Base-by-base conservation (phyloP, 257 asterid species). In the Jasminum sambac region DNA sequence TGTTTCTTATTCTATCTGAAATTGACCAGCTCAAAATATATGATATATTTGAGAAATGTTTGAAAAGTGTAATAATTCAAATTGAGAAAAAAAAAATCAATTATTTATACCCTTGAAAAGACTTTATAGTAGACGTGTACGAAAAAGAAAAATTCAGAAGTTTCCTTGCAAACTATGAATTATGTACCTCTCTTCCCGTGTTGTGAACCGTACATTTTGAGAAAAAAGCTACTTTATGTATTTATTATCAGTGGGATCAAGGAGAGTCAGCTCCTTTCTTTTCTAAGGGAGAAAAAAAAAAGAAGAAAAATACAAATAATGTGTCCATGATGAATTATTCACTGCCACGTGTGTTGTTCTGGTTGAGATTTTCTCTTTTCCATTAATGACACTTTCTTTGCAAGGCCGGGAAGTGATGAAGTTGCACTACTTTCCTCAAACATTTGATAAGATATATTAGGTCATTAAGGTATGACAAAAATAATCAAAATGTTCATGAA, bases 211-310 rank as follows among this genome's bases (percentile, higher is more conserved):
- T 43, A 41, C 72, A 73, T 52, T 19, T 63, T 17, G 63, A 11
- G 26, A 68, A 59, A 71, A 79, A 73, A 58, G 50, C 62, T 0
- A 69, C 90, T 88, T 88, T 83, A 79, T 57, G 87, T 38, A 84
- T 88, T 88, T 52, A 86, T 70, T 81, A 66, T 66, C 38, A n/a
- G 25, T 44, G 71, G 64, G 74, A 4, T 24, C 57, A 67, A 60
- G 71, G 36, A 30, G 36, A 38, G 71, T 17, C 67, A 9, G 44
- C 73, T 34, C 17, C 8, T n/a, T 26, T n/a, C 39, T 21, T 11
- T 12, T 17, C 63, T 30, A 30, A 30, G 36, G 1, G 4, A 30
- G 2, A 1, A 30, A 30, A 30, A 1, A 30, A 30, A 30, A 30
- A 30, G 1, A 30, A 30, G 2, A 4, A 26, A 64, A 58, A 17